Evolutionary conservation across 345 rosid genomes (phyloP).

Genomic region (Pistacia integerrima): DNA sequence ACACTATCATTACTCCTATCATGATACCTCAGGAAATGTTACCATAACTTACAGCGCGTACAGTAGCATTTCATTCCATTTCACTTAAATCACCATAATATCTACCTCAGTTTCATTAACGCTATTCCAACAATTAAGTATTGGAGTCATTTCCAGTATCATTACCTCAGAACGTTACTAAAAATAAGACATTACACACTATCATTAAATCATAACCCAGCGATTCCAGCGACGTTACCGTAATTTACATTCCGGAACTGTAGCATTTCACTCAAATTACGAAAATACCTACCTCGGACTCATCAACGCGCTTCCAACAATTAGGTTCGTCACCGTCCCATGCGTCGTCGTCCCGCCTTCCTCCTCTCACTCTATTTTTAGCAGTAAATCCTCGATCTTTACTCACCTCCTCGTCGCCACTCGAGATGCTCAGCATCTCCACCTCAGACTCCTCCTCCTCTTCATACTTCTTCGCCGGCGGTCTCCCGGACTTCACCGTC

Average conservation of each 20-base stretch:
- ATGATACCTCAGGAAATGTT: no score
- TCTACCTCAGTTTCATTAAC: no score
- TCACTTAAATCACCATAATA: no score
- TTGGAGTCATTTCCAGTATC: no score
- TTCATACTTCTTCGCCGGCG: constrained; percentile 42
- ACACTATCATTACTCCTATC: no score
- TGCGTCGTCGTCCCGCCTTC: constrained; percentile 60
- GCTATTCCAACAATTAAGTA: no score
- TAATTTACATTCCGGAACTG: neutral
- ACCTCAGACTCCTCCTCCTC: constrained; percentile 97
- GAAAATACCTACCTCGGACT: constrained; percentile 60
- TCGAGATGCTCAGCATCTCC: constrained; percentile 96
- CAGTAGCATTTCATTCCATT: no score
- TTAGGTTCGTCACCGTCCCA: constrained; percentile 97
- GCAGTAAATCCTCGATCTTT: constrained; percentile 40
- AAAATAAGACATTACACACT: neutral
- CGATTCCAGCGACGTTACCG: neutral
- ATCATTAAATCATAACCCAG: neutral
- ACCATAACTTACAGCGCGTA: no score
- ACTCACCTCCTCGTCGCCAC: constrained; percentile 83
- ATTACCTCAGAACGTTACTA: neutral
- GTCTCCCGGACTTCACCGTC: constrained; percentile 1
- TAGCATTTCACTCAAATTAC: neutral
- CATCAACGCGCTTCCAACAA: constrained; percentile 93
- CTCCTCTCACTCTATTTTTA: constrained; percentile 33